Conservation (phyloP, 768 basidiomycete genomes). For the Tubosaeta brunneosetosa region DNA sequence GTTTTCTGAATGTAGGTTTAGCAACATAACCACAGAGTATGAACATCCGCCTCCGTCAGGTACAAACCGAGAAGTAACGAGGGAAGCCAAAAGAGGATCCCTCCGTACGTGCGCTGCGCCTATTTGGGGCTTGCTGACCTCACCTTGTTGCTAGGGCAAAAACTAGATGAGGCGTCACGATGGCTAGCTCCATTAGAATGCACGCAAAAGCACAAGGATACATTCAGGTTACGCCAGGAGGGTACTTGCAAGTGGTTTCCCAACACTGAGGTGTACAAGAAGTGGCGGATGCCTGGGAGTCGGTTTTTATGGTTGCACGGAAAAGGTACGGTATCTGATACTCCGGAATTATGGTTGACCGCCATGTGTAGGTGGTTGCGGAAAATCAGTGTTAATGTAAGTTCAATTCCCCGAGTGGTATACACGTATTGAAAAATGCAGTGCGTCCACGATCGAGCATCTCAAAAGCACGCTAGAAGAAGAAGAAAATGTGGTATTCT, state of each 20-base stretch:
- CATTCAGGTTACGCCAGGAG: neutral
- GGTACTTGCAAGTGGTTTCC: slow-evolving; percentile 2
- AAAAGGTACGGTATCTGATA: neutral
- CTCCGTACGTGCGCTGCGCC: neutral
- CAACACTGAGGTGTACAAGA: neutral
- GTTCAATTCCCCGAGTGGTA: neutral
- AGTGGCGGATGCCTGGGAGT: neutral
- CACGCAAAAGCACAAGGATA: neutral
- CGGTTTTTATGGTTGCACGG: slow-evolving; percentile 4
- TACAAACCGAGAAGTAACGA: neutral
- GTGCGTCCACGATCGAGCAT: slow-evolving; percentile 4
- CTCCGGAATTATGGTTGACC: neutral
- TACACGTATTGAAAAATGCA: neutral
- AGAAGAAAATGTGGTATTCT: slow-evolving; percentile 1
- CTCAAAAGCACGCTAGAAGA: neutral
- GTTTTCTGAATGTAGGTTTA: neutral
- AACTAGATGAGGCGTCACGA: neutral
- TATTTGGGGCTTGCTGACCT: neutral
- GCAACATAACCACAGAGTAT: neutral
- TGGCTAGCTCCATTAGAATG: slow-evolving; percentile 1
- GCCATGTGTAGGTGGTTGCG: neutral
- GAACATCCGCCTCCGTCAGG: neutral
- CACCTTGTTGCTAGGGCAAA: neutral
- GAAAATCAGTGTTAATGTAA: slow-evolving; percentile 1
- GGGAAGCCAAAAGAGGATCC: neutral